phyloP scores from a whole-genome alignment of 495 filamentous ascomycete genomes.

The Lindgomyces ingoldianus region DNA sequence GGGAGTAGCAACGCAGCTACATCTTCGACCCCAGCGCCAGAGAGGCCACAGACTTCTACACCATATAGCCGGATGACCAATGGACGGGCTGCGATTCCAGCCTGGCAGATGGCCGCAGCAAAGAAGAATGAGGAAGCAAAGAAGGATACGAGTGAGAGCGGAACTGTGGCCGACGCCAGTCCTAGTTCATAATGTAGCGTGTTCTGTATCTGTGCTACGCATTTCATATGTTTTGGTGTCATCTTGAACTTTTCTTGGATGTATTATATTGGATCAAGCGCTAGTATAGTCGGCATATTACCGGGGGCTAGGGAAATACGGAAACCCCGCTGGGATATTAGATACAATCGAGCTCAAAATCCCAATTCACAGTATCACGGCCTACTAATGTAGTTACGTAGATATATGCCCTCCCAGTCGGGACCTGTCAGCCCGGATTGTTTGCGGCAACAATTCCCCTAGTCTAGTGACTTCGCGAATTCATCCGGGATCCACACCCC shows the following conservation, averaged over 20 bases:
- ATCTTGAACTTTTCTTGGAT: background rate
- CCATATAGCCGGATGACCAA: constrained; percentile 43
- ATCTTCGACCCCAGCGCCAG: constrained; percentile 33
- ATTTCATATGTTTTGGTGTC: background rate
- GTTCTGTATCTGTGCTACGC: background rate
- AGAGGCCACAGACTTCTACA: constrained; percentile 23
- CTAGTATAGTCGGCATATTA: background rate
- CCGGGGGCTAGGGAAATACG: background rate
- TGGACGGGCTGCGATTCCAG: constrained; percentile 72
- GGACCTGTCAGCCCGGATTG: too few species aligned
- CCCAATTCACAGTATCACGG: too few species aligned
- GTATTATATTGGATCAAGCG: background rate
- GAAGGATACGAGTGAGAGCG: constrained; percentile 45
- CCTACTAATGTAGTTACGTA: too few species aligned
- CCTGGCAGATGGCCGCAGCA: constrained; percentile 83
- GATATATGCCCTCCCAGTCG: too few species aligned
- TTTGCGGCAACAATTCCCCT: too few species aligned
- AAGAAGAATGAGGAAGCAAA: constrained; percentile 52
- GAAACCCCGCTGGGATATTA: background rate
- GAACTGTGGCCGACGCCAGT: constrained; percentile 37
- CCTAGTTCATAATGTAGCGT: constrained; percentile 13
- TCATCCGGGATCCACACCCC: too few species aligned
- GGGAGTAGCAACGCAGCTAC: constrained; percentile 16
- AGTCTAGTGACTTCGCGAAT: too few species aligned
- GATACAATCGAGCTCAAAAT: background rate